Evolutionary conservation across 192 early-diverging fungal genomes (phyloP), one percentile per base, ranked within the genome.

Genomic region (Dissophora globulifera): DNA sequence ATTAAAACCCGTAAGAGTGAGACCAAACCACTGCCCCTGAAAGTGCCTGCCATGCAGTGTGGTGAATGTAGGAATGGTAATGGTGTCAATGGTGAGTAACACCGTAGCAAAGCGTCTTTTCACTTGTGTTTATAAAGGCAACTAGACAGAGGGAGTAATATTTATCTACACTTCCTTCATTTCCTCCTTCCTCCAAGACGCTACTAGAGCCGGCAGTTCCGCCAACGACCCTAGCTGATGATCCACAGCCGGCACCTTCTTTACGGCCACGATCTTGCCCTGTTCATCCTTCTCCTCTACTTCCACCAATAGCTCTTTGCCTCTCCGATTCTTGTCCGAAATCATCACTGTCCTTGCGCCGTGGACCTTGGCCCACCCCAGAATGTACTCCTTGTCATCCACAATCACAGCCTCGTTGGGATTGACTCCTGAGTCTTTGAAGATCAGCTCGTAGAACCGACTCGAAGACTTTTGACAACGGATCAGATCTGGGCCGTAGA

Each of bases 371-470:
- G 69, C 69, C 69, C 69, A 74, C 17, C 35, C 53, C 32, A 74
- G 47, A 29, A 74, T 64, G 2, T 62, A 23, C 40, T 74, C 69
- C 53, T 74, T 74, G 40, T 74, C 69, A 33, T 74, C 69, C 40
- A 74, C 69, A 17, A 74, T 49, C 19, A 74, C 30, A 4, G 69
- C 69, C 13, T 57, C 55, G 8, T 47, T 23, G 26, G 69, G 48
- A 32, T 62, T 47, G 0, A 74, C 41, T 3, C 61, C 61, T 27
- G 47, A 63, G 35, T 63, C 41, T 22, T 47, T 16, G 20, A 74
- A 74, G 23, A 74, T 58, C 12, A 16, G 45, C 19, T 50, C 47
- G 17, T 74, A 74, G 31, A 58, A 74, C 23, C 23, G 35, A 11
- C 47, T 74, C 40, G 69, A 74, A 25, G 30, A 29, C 19, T 74